Evolutionary conservation across 2,329 filamentous ascomycete genomes (phyloP).

Genomic region (Albifimbria verrucaria): DNA sequence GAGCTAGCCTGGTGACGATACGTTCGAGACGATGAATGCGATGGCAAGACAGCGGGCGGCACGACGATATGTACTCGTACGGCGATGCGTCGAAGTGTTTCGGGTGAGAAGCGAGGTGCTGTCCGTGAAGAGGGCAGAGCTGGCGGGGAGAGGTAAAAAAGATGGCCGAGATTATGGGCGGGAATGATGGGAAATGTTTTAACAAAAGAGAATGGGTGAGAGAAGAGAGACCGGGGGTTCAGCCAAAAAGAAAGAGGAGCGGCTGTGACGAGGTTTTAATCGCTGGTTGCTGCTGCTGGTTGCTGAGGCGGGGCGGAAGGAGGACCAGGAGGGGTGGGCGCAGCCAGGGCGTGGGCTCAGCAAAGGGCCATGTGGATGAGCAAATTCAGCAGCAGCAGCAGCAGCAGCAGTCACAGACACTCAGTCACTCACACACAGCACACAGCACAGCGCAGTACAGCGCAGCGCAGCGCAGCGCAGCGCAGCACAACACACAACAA

Average conservation of each 20-base stretch:
- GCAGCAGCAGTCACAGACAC: too few species aligned
- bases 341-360: too few species aligned
- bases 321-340: neutral
- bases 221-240: constrained; percentile 4
- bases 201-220: constrained; percentile 14
- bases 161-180: neutral
- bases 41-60: too few species aligned
- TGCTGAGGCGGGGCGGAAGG: neutral
- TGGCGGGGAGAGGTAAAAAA: neutral
- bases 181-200: constrained; percentile 1
- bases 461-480: too few species aligned
- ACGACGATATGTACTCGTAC: too few species aligned
- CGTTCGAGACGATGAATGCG: too few species aligned
- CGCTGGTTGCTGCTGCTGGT: constrained; percentile 2
- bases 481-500: too few species aligned
- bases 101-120: neutral
- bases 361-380: too few species aligned
- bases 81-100: neutral
- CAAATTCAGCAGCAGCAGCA: too few species aligned
- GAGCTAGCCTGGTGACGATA: too few species aligned
- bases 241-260: constrained; percentile 7
- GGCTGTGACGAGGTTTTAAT: constrained; percentile 19
- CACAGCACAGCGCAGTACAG: too few species aligned
- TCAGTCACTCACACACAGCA: too few species aligned
- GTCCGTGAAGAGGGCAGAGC: neutral